Conservation (phyloP, 1,284 basidiomycete species). For the Boletus semigastroideus region DNA sequence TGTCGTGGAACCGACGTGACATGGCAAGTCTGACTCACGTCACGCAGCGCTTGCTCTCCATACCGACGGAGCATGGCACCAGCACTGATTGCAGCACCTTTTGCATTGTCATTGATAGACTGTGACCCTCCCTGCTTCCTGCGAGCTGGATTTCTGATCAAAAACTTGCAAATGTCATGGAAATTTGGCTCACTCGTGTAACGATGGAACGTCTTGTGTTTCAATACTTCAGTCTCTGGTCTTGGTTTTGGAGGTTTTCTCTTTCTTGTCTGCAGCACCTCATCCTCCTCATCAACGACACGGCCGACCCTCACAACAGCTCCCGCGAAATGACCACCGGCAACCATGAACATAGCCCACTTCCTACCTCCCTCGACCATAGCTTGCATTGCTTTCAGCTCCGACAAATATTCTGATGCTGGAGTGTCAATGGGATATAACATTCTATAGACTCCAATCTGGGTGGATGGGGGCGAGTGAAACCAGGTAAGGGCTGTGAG, state of each 20-base stretch:
- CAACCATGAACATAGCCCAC: slow-evolving; percentile 95
- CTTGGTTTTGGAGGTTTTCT: slow-evolving; percentile 62
- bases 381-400: slow-evolving; percentile 68
- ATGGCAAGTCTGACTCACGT: slow-evolving; percentile 51
- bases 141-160: slow-evolving; percentile 59
- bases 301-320: slow-evolving; percentile 76
- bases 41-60: slow-evolving; percentile 89
- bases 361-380: slow-evolving; percentile 64
- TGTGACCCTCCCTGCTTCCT: slow-evolving; percentile 98
- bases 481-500: slow-evolving; percentile 89
- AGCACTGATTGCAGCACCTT: slow-evolving; percentile 91
- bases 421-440: slow-evolving; percentile 58
- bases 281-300: slow-evolving; percentile 45
- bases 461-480: slow-evolving; percentile 75
- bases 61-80: slow-evolving; percentile 94
- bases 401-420: slow-evolving; percentile 47
- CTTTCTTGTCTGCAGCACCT: slow-evolving; percentile 35
- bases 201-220: slow-evolving; percentile 97
- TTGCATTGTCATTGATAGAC: slow-evolving; percentile 88
- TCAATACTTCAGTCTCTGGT: slow-evolving; percentile 75
- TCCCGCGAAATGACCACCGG: slow-evolving; percentile 97
- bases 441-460: slow-evolving; percentile 86
- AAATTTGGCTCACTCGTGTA: slow-evolving; percentile 79
- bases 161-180: not conserved
- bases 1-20: not conserved